phyloP scores from a whole-genome alignment of 192 early-diverging fungal genomes.

The Rhizoclosmatium sp. region DNA sequence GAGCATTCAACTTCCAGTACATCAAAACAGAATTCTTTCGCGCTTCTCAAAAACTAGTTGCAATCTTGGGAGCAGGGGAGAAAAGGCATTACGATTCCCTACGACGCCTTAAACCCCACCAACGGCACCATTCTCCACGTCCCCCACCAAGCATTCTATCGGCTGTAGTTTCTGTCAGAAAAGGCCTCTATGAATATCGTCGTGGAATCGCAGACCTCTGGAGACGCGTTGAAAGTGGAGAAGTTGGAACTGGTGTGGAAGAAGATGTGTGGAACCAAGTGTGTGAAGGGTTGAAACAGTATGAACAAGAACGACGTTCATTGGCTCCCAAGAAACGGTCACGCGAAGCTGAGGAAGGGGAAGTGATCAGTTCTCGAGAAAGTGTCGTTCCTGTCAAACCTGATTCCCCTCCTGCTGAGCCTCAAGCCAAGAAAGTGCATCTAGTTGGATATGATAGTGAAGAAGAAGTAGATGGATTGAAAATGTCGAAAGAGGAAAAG shows the following conservation, averaged over 20 bases:
- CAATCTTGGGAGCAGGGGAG: constrained; percentile 50
- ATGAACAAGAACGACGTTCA: neutral
- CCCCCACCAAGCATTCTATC: constrained; percentile 42
- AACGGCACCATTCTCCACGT: neutral
- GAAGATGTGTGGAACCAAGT: constrained; percentile 23
- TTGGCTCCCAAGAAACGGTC: constrained; percentile 9
- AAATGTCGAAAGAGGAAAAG: neutral
- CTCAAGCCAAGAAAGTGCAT: neutral
- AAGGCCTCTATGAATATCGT: constrained; percentile 36
- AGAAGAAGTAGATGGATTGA: neutral
- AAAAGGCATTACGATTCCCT: constrained; percentile 20
- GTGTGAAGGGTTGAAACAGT: constrained; percentile 8
- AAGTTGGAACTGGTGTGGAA: constrained; percentile 19
- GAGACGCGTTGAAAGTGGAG: neutral
- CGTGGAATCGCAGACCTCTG: constrained; percentile 25
- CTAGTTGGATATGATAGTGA: neutral
- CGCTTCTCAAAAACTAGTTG: constrained; percentile 35
- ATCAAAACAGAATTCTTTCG: constrained; percentile 45
- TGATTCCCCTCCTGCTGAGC: neutral
- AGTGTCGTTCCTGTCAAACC: too few species aligned
- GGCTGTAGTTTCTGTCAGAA: constrained; percentile 47
- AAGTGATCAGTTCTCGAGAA: neutral
- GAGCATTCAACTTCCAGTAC: constrained; percentile 38
- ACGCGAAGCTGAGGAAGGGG: neutral
- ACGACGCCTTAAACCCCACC: neutral